Base-by-base conservation (phyloP, 495 filamentous ascomycete genomes). In the Parathielavia appendiculata region DNA sequence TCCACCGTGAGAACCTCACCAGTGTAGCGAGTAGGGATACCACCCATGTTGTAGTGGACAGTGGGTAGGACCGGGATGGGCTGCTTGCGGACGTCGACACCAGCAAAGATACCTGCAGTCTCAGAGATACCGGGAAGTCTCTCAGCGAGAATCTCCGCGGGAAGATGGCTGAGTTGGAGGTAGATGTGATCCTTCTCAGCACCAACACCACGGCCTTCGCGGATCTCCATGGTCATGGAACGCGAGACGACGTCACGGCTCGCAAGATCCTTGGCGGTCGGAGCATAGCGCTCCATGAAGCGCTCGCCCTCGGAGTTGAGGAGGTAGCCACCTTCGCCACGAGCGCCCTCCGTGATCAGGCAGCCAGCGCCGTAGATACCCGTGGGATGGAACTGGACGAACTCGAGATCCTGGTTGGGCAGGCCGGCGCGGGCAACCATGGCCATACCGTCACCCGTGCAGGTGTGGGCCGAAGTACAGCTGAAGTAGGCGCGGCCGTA, bases 21-120 rank as follows among this genome's bases (percentile, higher is more conserved):
- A 58, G 90, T 96, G 82, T 93, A 97, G 67, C 89, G 89, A 58
- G 92, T 97, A 47, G 92, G 92, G 67, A 97, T 96, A 80, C 92
- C 92, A 73, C 92, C 92, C 92, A 97, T 97, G 83, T 96, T 96
- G 83, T 97, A 97, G 80, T 97, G 93, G 67, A 96, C 93, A 46
- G 92, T 97, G 50, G 92, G 92, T 56, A 97, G 81, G 63, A 97
- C 93, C 55, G 92, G 92, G 67, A 97, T 97, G 63, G 92, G 92
- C 74, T 96, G 88, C 79, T 95, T 96, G 70, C 85, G 86, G 62
- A 97, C 92, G 71, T 97, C 93, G 66, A 97, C 92, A 72, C 92
- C 92, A 38, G 92, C 80, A 78, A 97, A 97, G 69, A 97, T 96
- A 60, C 88, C 88, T 44, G 92, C 92, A 38, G 93, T 97, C 80